A percentile compares a stretch with the other conserved stretches of the same genome.
These are phyloP conservation scores for Pythium aquatile DNA, from an alignment of 352 stramenopile genomes.

Conservation along the genomic window DNA sequence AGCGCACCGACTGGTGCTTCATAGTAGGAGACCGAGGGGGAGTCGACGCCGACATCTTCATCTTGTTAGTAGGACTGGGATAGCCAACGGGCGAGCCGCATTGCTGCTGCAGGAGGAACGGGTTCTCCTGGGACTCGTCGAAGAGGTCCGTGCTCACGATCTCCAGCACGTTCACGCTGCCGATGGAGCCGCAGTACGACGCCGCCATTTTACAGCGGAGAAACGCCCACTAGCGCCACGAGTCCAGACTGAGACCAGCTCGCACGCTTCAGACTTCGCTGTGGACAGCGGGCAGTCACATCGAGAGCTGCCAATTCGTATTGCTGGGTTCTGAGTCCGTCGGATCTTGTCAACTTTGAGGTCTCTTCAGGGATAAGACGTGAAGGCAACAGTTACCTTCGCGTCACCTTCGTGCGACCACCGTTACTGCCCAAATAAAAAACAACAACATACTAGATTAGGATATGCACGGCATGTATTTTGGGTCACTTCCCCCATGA, in stretches of 20 bases:
- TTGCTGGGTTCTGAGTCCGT: not conserved
- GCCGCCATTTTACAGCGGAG: constrained; percentile 18
- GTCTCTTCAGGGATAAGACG: not conserved
- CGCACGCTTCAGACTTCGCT: not conserved
- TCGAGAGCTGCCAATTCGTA: too few relatives aligned
- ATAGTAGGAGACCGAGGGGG: not conserved
- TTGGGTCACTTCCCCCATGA: not conserved
- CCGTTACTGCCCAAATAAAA: not conserved
- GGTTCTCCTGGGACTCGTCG: constrained; percentile 72
- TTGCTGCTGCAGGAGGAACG: constrained; percentile 45
- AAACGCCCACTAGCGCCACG: not conserved
- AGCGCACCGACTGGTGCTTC: constrained; percentile 19
- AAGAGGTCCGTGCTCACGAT: constrained; percentile 73
- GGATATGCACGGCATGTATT: not conserved
- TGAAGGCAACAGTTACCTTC: not conserved
- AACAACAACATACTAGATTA: not conserved
- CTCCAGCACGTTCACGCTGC: constrained; percentile 64
- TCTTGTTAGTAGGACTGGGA: not conserved
- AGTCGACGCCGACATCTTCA: not conserved
- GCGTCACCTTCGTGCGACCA: constrained; percentile 5
- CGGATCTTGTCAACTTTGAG: not conserved
- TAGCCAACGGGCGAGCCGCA: not conserved
- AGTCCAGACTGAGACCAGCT: not conserved
- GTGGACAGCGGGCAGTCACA: not conserved
- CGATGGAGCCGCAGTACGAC: constrained; percentile 65